phyloP scores from a whole-genome alignment of 106 monocot genomes.

The Posidonia australis region DNA sequence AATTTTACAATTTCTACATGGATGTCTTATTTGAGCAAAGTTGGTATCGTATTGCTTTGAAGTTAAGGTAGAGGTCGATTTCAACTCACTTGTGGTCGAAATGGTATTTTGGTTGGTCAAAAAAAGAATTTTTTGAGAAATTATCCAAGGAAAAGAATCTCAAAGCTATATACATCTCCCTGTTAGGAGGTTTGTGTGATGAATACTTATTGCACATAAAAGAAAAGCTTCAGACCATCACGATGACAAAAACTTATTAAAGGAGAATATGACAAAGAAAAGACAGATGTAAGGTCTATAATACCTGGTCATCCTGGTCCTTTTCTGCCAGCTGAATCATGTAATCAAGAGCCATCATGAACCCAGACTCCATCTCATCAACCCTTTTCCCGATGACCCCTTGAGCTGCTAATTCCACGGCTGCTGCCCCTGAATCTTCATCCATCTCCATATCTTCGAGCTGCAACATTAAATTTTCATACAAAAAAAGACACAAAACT shows the following conservation, averaged over 20 bases:
- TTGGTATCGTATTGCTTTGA: too few relatives aligned
- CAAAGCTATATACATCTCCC: too few relatives aligned
- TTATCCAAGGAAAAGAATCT: too few relatives aligned
- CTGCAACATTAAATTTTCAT: constrained; percentile 13
- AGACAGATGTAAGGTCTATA: not conserved
- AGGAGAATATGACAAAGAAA: not conserved
- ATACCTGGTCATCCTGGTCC: constrained; percentile 79
- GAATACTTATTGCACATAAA: too few relatives aligned
- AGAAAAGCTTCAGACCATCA: too few relatives aligned
- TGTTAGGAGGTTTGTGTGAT: too few relatives aligned
- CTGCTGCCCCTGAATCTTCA: constrained; percentile 53
- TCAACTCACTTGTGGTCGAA: too few relatives aligned
- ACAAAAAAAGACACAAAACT: not conserved
- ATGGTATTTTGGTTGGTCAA: too few relatives aligned
- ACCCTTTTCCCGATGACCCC: constrained; percentile 93
- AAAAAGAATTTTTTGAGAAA: too few relatives aligned
- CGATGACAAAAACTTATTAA: not conserved
- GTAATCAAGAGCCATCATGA: constrained; percentile 92
- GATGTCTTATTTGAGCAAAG: too few relatives aligned
- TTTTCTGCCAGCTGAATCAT: constrained; percentile 79
- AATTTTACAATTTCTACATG: too few relatives aligned
- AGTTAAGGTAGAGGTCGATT: too few relatives aligned
- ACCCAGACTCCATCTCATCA: constrained; percentile 97
- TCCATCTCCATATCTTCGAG: constrained; percentile 95
- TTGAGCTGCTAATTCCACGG: constrained; percentile 81